Conservation (phyloP, 2,329 filamentous ascomycete genomes). For the Sporothrix globosa region DNA sequence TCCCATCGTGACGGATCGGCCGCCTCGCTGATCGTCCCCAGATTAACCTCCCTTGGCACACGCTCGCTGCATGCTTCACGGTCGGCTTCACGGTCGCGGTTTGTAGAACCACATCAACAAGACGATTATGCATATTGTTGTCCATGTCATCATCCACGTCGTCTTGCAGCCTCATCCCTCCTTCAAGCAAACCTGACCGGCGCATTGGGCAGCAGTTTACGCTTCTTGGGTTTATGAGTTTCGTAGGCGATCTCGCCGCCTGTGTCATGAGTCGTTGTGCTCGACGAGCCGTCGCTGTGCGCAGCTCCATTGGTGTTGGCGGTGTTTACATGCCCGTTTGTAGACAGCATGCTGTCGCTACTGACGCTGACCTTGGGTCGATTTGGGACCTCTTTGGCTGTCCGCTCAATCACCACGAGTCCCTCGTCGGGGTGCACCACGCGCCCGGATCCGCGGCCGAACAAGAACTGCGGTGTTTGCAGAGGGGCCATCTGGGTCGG, state of each 20-base stretch:
- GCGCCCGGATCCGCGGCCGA: slow-evolving; percentile 55
- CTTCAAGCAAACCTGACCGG: slow-evolving; percentile 30
- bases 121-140: no score
- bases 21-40: neutral
- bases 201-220: slow-evolving; percentile 14
- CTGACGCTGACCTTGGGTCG: no score
- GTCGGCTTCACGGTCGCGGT: neutral
- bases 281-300: neutral
- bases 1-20: neutral
- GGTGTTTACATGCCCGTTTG: neutral
- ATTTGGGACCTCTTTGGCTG: neutral
- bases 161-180: neutral
- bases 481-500: slow-evolving; percentile 56
- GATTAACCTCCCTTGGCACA: slow-evolving; percentile 10
- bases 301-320: neutral
- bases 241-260: neutral
- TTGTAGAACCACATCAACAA: neutral
- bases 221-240: neutral
- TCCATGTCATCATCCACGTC: no score
- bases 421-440: slow-evolving; percentile 52
- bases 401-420: slow-evolving; percentile 37
- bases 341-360: neutral
- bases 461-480: slow-evolving; percentile 52
- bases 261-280: neutral
- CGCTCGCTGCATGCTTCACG: slow-evolving; percentile 16